Evolutionary conservation across 257 asterid genomes (phyloP).

Genomic region (Handroanthus guayacan): DNA sequence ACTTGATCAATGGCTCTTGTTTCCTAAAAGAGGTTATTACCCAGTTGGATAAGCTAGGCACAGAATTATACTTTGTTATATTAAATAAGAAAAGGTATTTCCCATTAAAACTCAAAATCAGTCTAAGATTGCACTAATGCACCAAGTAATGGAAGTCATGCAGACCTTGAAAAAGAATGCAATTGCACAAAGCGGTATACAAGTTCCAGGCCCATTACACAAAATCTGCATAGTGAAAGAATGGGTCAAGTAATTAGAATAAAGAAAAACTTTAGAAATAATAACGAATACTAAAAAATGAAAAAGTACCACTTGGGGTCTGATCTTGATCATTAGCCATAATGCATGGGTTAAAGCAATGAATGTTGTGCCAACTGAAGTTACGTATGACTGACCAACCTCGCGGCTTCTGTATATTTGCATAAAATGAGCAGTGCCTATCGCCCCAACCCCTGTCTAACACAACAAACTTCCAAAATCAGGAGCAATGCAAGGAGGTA

Average conservation of each 20-base stretch:
- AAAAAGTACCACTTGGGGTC: slow-evolving; percentile 87
- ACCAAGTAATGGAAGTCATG: slow-evolving; percentile 27
- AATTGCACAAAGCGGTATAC: slow-evolving; percentile 78
- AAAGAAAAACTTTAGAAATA: not conserved
- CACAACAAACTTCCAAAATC: slow-evolving; percentile 39
- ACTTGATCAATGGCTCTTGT: slow-evolving; percentile 16
- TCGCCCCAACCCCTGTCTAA: slow-evolving; percentile 57
- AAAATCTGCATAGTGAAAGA: slow-evolving; percentile 57
- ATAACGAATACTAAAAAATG: not conserved
- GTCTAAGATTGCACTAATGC: slow-evolving; percentile 4
- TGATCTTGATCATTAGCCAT: slow-evolving; percentile 89
- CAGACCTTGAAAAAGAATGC: slow-evolving; percentile 84
- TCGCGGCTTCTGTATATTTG: slow-evolving; percentile 94
- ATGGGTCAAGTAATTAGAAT: slow-evolving; percentile 17
- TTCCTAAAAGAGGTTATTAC: not conserved
- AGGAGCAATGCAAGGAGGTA: slow-evolving; percentile 3
- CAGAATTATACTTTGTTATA: not conserved
- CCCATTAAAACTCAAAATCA: not conserved
- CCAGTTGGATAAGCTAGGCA: not conserved
- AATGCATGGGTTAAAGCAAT: slow-evolving; percentile 80
- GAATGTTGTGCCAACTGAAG: slow-evolving; percentile 88
- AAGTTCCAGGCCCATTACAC: slow-evolving; percentile 98
- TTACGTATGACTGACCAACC: slow-evolving; percentile 90
- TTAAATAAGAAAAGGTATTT: not conserved
- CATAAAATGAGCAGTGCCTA: slow-evolving; percentile 61